These are phyloP conservation scores for Purshia tridentata DNA, from an alignment of 306 rosid genomes.

Conservation along the genomic window DNA sequence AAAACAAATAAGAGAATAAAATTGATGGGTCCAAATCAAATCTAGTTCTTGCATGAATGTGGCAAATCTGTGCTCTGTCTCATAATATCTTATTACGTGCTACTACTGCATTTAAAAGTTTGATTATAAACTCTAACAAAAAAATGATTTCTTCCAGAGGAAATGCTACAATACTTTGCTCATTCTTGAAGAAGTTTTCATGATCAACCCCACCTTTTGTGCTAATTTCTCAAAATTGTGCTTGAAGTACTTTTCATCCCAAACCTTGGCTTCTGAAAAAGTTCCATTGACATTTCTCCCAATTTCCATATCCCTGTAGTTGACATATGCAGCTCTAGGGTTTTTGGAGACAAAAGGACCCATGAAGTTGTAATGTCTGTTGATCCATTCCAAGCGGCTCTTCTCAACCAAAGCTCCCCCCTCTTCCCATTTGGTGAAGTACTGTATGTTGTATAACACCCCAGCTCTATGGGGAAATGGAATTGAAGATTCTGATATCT, in stretches of 20 bases:
- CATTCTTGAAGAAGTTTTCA: slow-evolving; percentile 8
- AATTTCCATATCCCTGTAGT: slow-evolving; percentile 15
- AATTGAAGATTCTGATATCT: slow-evolving; percentile 20
- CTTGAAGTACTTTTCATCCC: slow-evolving; percentile 15
- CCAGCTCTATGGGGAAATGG: slow-evolving; percentile 20
- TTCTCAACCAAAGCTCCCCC: not conserved
- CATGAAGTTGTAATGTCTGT: slow-evolving; percentile 1
- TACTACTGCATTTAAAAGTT: not conserved
- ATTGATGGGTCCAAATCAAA: no score
- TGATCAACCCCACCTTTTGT: not conserved
- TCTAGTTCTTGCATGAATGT: no score
- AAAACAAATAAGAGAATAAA: no score
- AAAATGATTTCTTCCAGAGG: not conserved
- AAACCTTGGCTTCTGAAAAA: not conserved
- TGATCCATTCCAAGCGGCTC: slow-evolving; percentile 9
- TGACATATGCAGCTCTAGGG: slow-evolving; percentile 15
- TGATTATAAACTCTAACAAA: not conserved
- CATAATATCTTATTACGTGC: no score
- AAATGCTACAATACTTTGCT: slow-evolving; percentile 5
- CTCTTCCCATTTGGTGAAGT: not conserved
- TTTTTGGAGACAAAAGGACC: slow-evolving; percentile 7
- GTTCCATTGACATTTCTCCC: not conserved
- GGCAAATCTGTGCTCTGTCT: no score
- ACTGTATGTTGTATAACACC: slow-evolving; percentile 6
- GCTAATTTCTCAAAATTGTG: not conserved